Conservation (phyloP, 2,329 filamentous ascomycete genomes). For the Aspergillus sp. region DNA sequence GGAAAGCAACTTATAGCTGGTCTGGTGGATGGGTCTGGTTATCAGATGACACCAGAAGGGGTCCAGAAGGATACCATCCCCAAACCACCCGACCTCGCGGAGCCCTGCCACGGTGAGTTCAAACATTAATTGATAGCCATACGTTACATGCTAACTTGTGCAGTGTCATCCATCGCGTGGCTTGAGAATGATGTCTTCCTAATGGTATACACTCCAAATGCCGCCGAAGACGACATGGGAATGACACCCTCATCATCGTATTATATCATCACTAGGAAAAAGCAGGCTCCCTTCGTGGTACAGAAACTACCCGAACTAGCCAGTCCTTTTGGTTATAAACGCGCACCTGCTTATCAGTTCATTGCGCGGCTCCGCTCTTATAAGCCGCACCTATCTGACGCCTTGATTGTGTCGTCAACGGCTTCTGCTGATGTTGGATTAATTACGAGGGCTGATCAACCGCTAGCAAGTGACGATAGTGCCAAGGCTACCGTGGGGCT, state of each 20-base stretch:
- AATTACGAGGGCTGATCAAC: slow-evolving; percentile 69
- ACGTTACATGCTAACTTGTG: slow-evolving; percentile 18
- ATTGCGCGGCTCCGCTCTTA: slow-evolving; percentile 77
- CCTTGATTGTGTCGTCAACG: slow-evolving; percentile 80
- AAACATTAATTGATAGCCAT: not conserved
- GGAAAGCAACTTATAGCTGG: slow-evolving; percentile 93
- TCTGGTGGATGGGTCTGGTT: slow-evolving; percentile 73
- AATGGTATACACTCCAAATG: slow-evolving; percentile 68
- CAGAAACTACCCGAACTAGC: slow-evolving; percentile 75
- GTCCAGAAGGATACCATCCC: slow-evolving; percentile 76
- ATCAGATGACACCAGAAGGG: slow-evolving; percentile 82
- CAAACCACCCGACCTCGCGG: slow-evolving; percentile 66
- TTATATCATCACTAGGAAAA: slow-evolving; percentile 72
- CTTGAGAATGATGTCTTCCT: slow-evolving; percentile 85
- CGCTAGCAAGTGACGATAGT: slow-evolving; percentile 62
- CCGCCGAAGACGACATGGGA: slow-evolving; percentile 54
- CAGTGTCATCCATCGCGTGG: slow-evolving; percentile 80
- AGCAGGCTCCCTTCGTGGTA: slow-evolving; percentile 63
- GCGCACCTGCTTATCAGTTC: slow-evolving; percentile 71
- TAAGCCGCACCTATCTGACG: slow-evolving; percentile 74
- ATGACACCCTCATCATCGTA: slow-evolving; percentile 66
- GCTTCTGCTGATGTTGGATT: slow-evolving; percentile 76
- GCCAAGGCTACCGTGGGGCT: slow-evolving; percentile 62
- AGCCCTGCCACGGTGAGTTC: slow-evolving; percentile 64
- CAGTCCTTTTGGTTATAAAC: slow-evolving; percentile 66